Percentiles rank a stretch among this genome's conserved stretches.
phyloP scores from a whole-genome alignment of 176 grass and related monocot genomes.

The Oryza australiensis region DNA sequence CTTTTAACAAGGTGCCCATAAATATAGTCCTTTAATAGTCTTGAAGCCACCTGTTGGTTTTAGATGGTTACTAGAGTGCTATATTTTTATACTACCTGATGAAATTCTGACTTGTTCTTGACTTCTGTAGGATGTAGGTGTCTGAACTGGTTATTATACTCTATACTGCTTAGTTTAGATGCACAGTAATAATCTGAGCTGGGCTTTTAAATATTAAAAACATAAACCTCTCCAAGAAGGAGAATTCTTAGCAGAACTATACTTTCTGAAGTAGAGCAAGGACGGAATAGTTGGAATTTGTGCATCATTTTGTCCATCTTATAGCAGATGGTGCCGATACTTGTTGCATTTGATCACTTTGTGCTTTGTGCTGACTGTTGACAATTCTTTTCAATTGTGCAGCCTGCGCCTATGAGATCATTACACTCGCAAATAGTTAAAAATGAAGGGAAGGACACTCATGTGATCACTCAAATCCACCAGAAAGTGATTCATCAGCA shows the following conservation, averaged over 20 bases:
- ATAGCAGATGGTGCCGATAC: not conserved
- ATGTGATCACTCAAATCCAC: not conserved
- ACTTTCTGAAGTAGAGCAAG: not conserved
- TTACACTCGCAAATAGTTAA: not conserved
- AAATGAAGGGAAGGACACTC: conserved; percentile 16
- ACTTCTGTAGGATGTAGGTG: not conserved
- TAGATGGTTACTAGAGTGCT: not conserved
- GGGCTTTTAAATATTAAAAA: not conserved
- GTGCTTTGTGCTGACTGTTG: not conserved
- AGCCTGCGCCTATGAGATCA: conserved; percentile 50
- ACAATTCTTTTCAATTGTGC: not conserved
- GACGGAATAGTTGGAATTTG: not conserved
- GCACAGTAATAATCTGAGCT: not conserved
- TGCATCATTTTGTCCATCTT: not conserved
- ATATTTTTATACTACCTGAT: not conserved
- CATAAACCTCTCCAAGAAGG: not conserved
- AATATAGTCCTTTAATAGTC: not conserved
- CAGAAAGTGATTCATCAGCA: conserved; percentile 13
- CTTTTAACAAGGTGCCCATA: conserved; percentile 1
- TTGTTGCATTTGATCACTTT: not conserved
- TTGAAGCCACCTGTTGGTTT: not conserved
- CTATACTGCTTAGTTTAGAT: not conserved
- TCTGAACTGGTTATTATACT: not conserved
- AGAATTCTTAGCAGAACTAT: not conserved
- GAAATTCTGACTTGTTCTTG: not conserved